Percentiles rank a stretch among this genome's conserved stretches.
These are phyloP conservation scores for Beauveria pseudobassiana DNA, from an alignment of 2,329 filamentous ascomycete species.

Conservation along the genomic window DNA sequence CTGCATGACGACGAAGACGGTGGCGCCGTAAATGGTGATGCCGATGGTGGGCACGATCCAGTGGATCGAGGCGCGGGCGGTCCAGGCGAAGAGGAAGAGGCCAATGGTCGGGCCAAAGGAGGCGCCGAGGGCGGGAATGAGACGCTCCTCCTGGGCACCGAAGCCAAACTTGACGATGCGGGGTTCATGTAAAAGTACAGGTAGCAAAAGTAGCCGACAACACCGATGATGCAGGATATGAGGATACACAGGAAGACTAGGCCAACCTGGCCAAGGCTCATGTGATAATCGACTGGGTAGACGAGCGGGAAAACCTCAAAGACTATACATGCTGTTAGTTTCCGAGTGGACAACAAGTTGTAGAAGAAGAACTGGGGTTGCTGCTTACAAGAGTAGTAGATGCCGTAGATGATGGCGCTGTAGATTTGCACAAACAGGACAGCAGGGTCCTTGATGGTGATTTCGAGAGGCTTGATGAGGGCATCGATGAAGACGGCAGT, in stretches of 20 bases:
- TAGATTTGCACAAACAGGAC: conserved; percentile 57
- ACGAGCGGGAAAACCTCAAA: conserved; percentile 63
- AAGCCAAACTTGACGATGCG: conserved; percentile 41
- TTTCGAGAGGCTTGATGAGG: conserved; percentile 53
- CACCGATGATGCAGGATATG: conserved; percentile 47
- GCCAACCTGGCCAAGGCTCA: conserved; percentile 50
- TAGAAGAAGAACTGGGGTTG: background rate
- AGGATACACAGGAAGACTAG: conserved; percentile 55
- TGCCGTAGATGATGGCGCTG: conserved; percentile 53
- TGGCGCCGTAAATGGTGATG: conserved; percentile 45
- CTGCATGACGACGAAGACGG: conserved; percentile 49
- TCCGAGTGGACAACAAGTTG: background rate
- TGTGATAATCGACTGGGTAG: conserved; percentile 51
- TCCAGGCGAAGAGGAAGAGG: conserved; percentile 57
- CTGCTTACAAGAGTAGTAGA: conserved; percentile 47
- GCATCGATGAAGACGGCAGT: conserved; percentile 43
- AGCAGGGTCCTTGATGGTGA: conserved; percentile 54
- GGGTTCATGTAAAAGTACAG: conserved; percentile 44
- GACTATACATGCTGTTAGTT: conserved; percentile 20
- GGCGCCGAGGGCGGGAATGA: conserved; percentile 47
- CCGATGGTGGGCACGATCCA: conserved; percentile 52
- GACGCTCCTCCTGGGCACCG: conserved; percentile 44
- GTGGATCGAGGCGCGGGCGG: conserved; percentile 40
- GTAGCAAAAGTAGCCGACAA: conserved; percentile 42
- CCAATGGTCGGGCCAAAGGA: conserved; percentile 47